phyloP scores from a whole-genome alignment of 2,329 filamentous ascomycete species.

The Macrophomina pseudophaseolina region DNA sequence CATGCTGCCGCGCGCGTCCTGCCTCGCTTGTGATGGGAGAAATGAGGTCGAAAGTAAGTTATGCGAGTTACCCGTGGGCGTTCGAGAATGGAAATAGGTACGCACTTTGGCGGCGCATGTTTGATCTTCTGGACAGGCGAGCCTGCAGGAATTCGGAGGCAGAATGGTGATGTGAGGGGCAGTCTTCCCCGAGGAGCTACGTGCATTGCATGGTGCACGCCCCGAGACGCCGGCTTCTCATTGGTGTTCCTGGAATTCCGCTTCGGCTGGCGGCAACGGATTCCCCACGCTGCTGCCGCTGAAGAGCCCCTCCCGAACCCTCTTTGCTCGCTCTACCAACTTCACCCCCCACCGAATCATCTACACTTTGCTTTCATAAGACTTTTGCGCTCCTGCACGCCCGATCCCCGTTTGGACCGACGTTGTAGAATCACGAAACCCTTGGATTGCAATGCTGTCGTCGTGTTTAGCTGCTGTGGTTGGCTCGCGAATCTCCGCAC shows the following conservation, averaged over 20 bases:
- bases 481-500: too few relatives aligned
- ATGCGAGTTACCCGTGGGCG: too few relatives aligned
- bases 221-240: not conserved
- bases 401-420: too few relatives aligned
- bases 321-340: not conserved
- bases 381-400: too few relatives aligned
- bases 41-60: too few relatives aligned
- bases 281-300: not conserved
- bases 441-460: too few relatives aligned
- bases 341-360: not conserved
- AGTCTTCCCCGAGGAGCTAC: not conserved
- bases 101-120: not conserved
- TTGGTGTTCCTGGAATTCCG: conserved; percentile 16
- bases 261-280: not conserved
- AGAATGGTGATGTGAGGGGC: not conserved
- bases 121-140: too few relatives aligned
- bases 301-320: not conserved
- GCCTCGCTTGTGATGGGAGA: too few relatives aligned
- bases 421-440: too few relatives aligned
- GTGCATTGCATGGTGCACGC: not conserved
- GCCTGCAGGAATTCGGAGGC: not conserved
- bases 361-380: too few relatives aligned
- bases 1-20: not conserved
- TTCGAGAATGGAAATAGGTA: not conserved
- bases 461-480: too few relatives aligned